phyloP scores from a whole-genome alignment of 2,329 filamentous ascomycete genomes.

The Fusarium vanettenii region DNA sequence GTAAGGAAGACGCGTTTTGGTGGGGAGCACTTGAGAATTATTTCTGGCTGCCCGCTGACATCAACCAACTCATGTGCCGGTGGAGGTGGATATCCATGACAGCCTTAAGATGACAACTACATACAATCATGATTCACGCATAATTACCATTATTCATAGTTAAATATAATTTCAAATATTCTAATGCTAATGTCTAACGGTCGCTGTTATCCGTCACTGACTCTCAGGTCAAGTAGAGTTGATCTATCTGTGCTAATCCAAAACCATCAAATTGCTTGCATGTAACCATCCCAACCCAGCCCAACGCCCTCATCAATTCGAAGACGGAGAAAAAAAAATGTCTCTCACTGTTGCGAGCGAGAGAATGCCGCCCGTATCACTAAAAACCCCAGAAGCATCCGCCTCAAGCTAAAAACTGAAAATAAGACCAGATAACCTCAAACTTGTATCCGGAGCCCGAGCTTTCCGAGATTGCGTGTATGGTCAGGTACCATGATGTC shows the following conservation, averaged over 20 bases:
- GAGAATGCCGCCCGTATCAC: background rate
- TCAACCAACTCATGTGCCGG: constrained; percentile 21
- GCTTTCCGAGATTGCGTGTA: background rate
- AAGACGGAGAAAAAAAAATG: constrained; percentile 14
- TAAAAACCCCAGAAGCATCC: background rate
- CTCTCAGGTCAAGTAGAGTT: constrained; percentile 1
- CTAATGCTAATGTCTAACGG: background rate
- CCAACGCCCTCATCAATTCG: constrained; percentile 23
- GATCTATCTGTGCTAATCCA: constrained; percentile 6
- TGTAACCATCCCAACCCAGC: background rate
- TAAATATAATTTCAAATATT: background rate
- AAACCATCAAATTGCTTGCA: background rate
- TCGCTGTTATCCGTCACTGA: background rate
- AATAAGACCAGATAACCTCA: background rate
- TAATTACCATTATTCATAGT: background rate
- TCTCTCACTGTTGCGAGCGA: constrained; percentile 16
- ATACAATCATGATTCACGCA: background rate
- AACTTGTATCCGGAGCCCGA: background rate
- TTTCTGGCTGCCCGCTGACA: constrained; percentile 39
- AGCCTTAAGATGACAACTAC: background rate
- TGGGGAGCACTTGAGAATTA: constrained; percentile 22
- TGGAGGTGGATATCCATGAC: background rate
- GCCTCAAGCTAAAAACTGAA: background rate
- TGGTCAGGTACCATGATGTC: background rate
- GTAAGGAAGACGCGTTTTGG: constrained; percentile 38